Conservation (phyloP, 1,284 basidiomycete species). For the Ceratobasidium sp. region DNA sequence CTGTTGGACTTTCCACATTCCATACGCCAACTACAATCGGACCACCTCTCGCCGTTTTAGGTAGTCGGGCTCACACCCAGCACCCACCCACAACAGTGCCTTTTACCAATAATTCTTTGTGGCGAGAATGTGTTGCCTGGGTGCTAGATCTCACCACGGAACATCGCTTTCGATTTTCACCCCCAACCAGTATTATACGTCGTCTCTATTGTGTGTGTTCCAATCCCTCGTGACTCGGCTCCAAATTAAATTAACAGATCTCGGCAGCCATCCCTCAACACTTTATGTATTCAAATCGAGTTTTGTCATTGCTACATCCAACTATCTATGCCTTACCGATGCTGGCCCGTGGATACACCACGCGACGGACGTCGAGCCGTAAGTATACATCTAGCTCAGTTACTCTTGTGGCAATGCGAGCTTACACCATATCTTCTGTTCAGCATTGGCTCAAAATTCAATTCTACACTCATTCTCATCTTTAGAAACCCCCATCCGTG, state of each 20-base stretch:
- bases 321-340: not conserved
- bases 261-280: conserved; percentile 11
- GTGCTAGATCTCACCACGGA: not conserved
- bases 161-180: not conserved
- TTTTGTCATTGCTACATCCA: conserved; percentile 37
- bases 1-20: not conserved
- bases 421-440: not conserved
- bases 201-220: conserved; percentile 31
- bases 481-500: not conserved
- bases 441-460: not conserved
- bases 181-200: not conserved
- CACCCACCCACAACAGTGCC: not conserved
- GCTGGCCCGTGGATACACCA: conserved; percentile 34
- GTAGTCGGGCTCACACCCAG: not conserved
- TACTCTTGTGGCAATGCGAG: not conserved
- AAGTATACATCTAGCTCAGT: not conserved
- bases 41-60: not conserved
- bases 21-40: not conserved
- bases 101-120: not conserved
- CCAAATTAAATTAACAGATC: conserved; percentile 6
- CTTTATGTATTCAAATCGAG: conserved; percentile 26
- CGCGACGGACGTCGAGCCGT: conserved; percentile 17
- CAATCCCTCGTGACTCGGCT: not conserved
- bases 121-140: conserved; percentile 19
- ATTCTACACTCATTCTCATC: not conserved